Base-by-base conservation (phyloP, 768 basidiomycete genomes). In the Krasilnikovozyma curviuscula region DNA sequence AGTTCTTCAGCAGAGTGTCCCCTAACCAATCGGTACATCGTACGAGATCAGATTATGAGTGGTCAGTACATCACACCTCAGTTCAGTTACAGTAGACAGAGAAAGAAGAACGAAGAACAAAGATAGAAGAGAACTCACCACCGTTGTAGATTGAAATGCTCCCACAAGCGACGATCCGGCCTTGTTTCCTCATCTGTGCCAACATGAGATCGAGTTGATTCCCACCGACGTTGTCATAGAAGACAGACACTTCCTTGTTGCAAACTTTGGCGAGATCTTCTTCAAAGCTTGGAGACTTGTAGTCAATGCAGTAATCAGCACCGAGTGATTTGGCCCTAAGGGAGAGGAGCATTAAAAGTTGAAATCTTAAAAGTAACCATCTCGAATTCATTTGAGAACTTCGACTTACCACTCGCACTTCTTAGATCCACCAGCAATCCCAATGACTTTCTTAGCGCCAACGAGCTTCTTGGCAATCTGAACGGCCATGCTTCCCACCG, bases 261-360 rank as follows among this genome's bases (percentile, higher is more conserved):
- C 53, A 35, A 14, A 49, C 48, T 8, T 42, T 35, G 13, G 25
- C 31, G 24, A 61, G 56, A 40, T 57, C 55, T n/a, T 57, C 38
- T 14, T 39, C 30, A 42, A 54, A 57, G 5, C 50, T 28, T 2
- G 54, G 14, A 0, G 45, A 53, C 49, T 56, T 60, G 62, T 65
- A 65, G 49, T 65, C 63, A 52, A 65, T 42, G 51, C 62, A 62
- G 12, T 49, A 55, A 52, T 62, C 62, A 24, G 63, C 63, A 0
- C 63, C 63, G 35, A 65, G 56, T 8, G 44, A 51, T 42, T 63
- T 57, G 52, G 63, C 63, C 52, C n/a, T n/a, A n/a, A n/a, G n/a
- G n/a, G n/a, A n/a, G n/a, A n/a, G n/a, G n/a, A n/a, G n/a, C n/a
- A n/a, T n/a, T n/a, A n/a, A n/a, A n/a, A n/a, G n/a, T n/a, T n/a